Conservation (phyloP, 345 rosid genomes). For the Aquilaria yunnanensis region DNA sequence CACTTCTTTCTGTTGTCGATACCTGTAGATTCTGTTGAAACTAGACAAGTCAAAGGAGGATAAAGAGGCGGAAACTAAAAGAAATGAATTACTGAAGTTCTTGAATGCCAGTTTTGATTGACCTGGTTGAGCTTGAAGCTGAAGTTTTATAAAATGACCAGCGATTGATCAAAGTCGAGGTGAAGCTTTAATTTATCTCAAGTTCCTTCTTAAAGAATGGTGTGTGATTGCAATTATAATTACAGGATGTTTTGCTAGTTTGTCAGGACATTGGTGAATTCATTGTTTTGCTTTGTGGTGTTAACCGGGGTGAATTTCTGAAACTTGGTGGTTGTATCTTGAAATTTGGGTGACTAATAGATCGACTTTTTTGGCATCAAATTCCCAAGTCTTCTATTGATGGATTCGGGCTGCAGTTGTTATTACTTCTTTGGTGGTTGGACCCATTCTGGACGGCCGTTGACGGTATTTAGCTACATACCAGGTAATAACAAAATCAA, state of each 20-base stretch:
- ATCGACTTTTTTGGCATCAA: not conserved
- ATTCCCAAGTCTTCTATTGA: not conserved
- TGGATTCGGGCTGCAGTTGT: too few relatives aligned
- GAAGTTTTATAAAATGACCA: not conserved
- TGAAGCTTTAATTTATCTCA: not conserved
- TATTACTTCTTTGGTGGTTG: too few relatives aligned
- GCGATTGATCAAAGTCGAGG: not conserved
- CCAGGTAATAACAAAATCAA: too few relatives aligned
- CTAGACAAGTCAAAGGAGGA: conserved; percentile 96
- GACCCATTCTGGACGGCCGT: too few relatives aligned
- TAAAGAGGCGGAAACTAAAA: conserved; percentile 79
- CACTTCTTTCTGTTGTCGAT: conserved; percentile 6
- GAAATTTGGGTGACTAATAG: conserved; percentile 2
- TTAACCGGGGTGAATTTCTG: not conserved
- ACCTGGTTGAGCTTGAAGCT: conserved; percentile 16
- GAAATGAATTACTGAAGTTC: conserved; percentile 91
- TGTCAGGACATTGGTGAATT: not conserved
- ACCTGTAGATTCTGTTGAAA: conserved; percentile 68
- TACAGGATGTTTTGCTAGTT: not conserved
- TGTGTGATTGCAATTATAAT: not conserved
- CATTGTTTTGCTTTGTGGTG: not conserved
- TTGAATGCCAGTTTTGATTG: conserved; percentile 95
- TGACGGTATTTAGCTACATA: too few relatives aligned
- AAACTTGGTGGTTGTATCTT: conserved; percentile 5
- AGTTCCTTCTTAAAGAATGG: not conserved